Base-by-base conservation (phyloP, 176 grass and related monocot species). In the Lolium rigidum region DNA sequence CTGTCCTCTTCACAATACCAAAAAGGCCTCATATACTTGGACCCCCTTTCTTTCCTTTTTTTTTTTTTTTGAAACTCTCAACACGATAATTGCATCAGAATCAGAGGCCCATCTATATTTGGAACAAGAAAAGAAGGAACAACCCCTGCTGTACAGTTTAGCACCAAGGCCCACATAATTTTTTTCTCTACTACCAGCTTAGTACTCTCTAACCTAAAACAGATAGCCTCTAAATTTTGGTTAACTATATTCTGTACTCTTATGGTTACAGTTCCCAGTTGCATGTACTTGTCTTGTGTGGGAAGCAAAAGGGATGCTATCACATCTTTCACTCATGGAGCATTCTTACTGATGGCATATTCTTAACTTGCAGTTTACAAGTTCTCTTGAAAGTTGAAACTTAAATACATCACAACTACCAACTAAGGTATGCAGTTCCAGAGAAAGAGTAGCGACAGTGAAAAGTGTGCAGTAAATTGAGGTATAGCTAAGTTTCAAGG, bases 21-120 rank as follows among this genome's bases (percentile, higher is more conserved):
- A n/a, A 21, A 66, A 25, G 6, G 28, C 28, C 28, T 6, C 9
- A 6, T 24, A 48, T 14, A 21, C 21, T 20, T 11, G 1, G 18
- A 50, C 22, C 51, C 6, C 39, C 5, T 6, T 54, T 4, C 16
- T 12, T 35, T 5, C 65, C 2, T 0, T 26, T 26, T 65, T 51
- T 13, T 70, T 82, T 13, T 70, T 82, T 57, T 25, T n/a, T n/a
- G n/a, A n/a, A 60, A 22, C 37, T 63, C 6, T 38, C 43, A 76
- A 48, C 28, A 51, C 35, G 57, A 22, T 38, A 2, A 20, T 7
- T 76, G 21, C 21, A 41, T 41, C 39, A 41, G 39, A 41, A 41
- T 12, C 62, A 1, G 25, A 35, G 4, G 62, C 25, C 13, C 62
- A 65, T 35, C 4, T 6, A 64, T 6, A 28, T 15, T 31, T 65